These are phyloP conservation scores for Antitrichia curtipendula DNA, from an alignment of 225 moss, liverwort and hornwort genomes.

Conservation along the genomic window DNA sequence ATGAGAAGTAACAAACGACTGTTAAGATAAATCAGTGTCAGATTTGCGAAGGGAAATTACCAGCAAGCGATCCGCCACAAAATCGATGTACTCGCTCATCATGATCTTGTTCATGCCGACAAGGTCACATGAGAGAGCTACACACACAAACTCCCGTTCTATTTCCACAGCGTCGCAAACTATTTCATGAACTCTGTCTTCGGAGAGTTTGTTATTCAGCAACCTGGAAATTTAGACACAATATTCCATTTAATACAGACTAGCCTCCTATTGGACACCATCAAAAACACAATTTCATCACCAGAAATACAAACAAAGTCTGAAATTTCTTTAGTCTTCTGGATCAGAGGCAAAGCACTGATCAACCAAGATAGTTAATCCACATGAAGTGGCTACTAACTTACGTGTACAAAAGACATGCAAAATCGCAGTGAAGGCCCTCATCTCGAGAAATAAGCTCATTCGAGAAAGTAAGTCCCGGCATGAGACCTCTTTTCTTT, in stretches of 20 bases:
- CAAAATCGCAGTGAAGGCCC: constrained; percentile 91
- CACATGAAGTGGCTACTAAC: neutral
- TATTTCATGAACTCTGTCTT: constrained; percentile 57
- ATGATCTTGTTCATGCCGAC: constrained; percentile 82
- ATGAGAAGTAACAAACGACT: neutral
- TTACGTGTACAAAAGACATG: constrained; percentile 82
- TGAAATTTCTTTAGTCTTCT: too few species aligned
- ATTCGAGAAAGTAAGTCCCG: constrained; percentile 88
- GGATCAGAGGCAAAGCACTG: too few species aligned
- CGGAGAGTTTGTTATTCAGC: constrained; percentile 60
- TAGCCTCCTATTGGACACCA: too few species aligned
- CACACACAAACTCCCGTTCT: constrained; percentile 85
- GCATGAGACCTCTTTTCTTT: constrained; percentile 91
- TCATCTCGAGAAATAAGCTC: constrained; percentile 95
- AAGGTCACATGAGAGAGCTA: constrained; percentile 81
- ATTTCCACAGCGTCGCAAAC: constrained; percentile 91
- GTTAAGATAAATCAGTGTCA: neutral
- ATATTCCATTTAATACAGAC: neutral
- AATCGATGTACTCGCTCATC: constrained; percentile 89
- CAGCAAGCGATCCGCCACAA: constrained; percentile 83
- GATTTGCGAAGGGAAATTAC: neutral
- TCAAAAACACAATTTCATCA: neutral
- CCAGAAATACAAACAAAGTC: neutral
- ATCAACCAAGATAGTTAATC: neutral
- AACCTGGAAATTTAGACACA: constrained; percentile 13